These are phyloP conservation scores for Aspergillus sojae DNA, from an alignment of 2,329 filamentous ascomycete species.

Conservation along the genomic window DNA sequence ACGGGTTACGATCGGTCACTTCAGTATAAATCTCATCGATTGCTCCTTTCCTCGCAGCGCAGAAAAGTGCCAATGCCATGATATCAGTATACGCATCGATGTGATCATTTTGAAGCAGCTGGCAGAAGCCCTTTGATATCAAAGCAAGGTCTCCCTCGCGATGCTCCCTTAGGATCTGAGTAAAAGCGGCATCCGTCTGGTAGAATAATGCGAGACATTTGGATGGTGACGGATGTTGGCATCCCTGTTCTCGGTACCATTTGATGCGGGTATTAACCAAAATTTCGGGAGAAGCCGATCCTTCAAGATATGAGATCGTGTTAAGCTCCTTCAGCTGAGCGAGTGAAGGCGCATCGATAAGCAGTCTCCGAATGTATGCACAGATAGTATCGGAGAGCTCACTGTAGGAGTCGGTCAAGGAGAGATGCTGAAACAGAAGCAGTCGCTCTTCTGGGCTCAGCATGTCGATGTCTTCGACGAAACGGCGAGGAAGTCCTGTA, in stretches of 20 bases:
- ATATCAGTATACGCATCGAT: slow-evolving; percentile 57
- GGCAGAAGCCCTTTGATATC: slow-evolving; percentile 42
- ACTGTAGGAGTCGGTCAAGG: slow-evolving; percentile 31
- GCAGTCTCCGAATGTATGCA: slow-evolving; percentile 35
- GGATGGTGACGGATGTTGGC: slow-evolving; percentile 36
- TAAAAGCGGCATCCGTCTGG: slow-evolving; percentile 37
- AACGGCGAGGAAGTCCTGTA: slow-evolving; percentile 38
- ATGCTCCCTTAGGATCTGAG: slow-evolving; percentile 30
- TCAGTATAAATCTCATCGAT: slow-evolving; percentile 67
- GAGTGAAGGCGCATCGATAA: slow-evolving; percentile 43
- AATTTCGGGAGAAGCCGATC: slow-evolving; percentile 37
- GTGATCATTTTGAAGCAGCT: slow-evolving; percentile 31
- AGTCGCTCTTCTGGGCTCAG: slow-evolving; percentile 48
- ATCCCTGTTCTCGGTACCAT: slow-evolving; percentile 47
- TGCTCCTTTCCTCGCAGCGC: slow-evolving; percentile 57
- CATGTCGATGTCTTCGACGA: slow-evolving; percentile 46
- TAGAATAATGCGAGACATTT: slow-evolving; percentile 43
- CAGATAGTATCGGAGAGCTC: slow-evolving; percentile 34
- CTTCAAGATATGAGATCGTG: slow-evolving; percentile 45
- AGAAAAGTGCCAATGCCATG: slow-evolving; percentile 60
- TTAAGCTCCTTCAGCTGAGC: slow-evolving; percentile 44
- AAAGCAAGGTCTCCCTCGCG: slow-evolving; percentile 39
- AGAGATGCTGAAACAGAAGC: slow-evolving; percentile 42
- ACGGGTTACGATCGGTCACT: slow-evolving; percentile 63
- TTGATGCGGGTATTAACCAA: slow-evolving; percentile 43